Percentiles rank a stretch among this genome's conserved stretches.
These are phyloP conservation scores for Nyssa sinensis DNA, from an alignment of 148 eudicot species.

Conservation along the genomic window DNA sequence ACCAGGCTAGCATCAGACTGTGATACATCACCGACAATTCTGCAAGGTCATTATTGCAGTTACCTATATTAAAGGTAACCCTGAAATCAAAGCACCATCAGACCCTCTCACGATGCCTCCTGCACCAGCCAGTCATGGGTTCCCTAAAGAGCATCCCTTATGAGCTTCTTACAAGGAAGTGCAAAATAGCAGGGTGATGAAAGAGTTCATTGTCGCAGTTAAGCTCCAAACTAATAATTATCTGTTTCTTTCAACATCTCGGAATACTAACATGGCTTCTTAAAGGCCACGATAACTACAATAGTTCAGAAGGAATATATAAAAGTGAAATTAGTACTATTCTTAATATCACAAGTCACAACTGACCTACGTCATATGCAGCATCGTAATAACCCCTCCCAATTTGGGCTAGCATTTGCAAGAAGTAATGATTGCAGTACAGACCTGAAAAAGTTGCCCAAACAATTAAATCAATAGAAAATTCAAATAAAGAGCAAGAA, in stretches of 20 bases:
- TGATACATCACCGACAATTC: too few relatives aligned
- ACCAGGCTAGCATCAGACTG: too few relatives aligned
- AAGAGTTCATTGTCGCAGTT: neutral
- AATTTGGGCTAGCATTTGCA: slow-evolving; percentile 76
- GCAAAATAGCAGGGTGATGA: too few relatives aligned
- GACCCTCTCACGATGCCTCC: too few relatives aligned
- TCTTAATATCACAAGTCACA: neutral
- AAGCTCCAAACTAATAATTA: neutral
- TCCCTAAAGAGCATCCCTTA: too few relatives aligned
- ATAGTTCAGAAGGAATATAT: neutral
- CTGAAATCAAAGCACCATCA: too few relatives aligned
- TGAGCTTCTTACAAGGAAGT: neutral
- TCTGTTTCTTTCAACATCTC: neutral
- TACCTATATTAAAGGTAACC: too few relatives aligned
- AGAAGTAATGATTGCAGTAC: slow-evolving; percentile 86
- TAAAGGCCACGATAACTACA: neutral
- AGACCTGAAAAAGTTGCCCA: slow-evolving; percentile 45
- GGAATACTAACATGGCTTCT: neutral
- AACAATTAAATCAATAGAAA: neutral
- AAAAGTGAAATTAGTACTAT: neutral
- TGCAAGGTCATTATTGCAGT: too few relatives aligned
- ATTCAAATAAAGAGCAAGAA: neutral
- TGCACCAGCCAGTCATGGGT: too few relatives aligned
- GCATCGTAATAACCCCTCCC: slow-evolving; percentile 80
- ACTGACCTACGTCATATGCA: slow-evolving; percentile 70